Evolutionary conservation across 2,329 filamentous ascomycete genomes (phyloP), one percentile per base, ranked within the genome.

Genomic region (Penicillium sclerotigenum): DNA sequence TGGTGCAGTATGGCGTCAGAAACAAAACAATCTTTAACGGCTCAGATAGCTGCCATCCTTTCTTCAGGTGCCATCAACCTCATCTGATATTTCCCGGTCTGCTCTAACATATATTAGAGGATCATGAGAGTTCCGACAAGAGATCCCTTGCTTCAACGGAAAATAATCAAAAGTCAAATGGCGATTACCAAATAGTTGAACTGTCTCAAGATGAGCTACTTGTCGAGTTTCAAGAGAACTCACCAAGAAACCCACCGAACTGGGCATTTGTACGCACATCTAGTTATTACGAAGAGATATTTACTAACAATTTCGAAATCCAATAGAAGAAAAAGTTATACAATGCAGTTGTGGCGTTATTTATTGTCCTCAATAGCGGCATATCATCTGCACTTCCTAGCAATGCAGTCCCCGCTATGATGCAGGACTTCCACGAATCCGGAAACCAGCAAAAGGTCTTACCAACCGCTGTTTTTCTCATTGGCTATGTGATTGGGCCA

Each of bases 401-500:
- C 61, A 74, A 74, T 60, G 72, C 72, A 40, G 67, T 75, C 26
- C 67, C 68, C 22, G 65, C 63, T 46, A 75, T 75, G 47, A 68
- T 72, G 56, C 57, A 69, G 24, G 61, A 73, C n/a, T 71, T 71
- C 51, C 24, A 64, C 46, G 49, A 66, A 28, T 66, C 64, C 14
- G 67, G 67, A 22, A 46, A 65, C 11, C 57, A 68, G 8, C 71
- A 75, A 47, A 65, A 65, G 33, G 65, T 66, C 29, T 54, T 74
- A 11, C 73, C 73, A 9, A 74, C 72, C 0, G 69, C 72, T 5
- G 64, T 73, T 6, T 75, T 73, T 43, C 61, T 76, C 0, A 66
- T 74, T 18, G 73, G 73, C 2, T 76, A 73, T 54, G 68, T 70
- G 5, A 60, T 78, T 10, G 77, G 75, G 0, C 76, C 77, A 1